A percentile compares a stretch with the other conserved stretches of the same genome.
Conservation (phyloP, 176 grass and related monocot species). For the Guadua angustifolia region DNA sequence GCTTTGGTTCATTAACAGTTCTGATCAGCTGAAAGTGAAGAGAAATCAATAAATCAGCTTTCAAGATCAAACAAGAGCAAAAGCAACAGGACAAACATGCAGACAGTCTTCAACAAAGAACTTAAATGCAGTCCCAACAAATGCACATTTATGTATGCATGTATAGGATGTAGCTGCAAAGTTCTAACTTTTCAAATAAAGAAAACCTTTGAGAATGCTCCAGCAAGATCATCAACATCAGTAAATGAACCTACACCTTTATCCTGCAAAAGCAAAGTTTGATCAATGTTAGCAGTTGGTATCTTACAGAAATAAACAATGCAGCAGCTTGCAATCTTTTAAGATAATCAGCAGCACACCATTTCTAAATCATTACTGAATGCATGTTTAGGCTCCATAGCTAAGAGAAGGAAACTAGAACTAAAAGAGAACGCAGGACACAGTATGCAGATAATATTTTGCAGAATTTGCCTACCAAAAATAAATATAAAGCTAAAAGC, state of each 20-base stretch:
- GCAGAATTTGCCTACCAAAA: neutral
- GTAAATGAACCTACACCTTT: constrained; percentile 43
- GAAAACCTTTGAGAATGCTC: constrained; percentile 51
- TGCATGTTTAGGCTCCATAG: neutral
- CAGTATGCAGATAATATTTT: neutral
- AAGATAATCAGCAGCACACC: neutral
- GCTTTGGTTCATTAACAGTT: constrained; percentile 53
- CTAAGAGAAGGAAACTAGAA: neutral
- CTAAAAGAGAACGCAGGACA: neutral
- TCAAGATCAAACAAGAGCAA: neutral
- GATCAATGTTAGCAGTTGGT: neutral
- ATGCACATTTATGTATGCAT: neutral
- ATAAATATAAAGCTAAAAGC: neutral
- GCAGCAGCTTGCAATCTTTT: neutral
- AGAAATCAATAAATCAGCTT: constrained; percentile 26
- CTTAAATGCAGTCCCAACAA: neutral
- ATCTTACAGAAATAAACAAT: constrained; percentile 26
- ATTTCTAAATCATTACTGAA: constrained; percentile 9
- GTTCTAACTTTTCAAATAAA: constrained; percentile 5
- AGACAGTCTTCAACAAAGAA: neutral
- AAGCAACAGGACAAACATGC: neutral
- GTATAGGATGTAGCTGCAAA: neutral
- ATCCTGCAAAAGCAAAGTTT: constrained; percentile 40
- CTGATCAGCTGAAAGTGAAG: constrained; percentile 55
- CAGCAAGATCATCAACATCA: constrained; percentile 54